phyloP scores from a whole-genome alignment of 257 asterid species.

The Capsicum baccatum region DNA sequence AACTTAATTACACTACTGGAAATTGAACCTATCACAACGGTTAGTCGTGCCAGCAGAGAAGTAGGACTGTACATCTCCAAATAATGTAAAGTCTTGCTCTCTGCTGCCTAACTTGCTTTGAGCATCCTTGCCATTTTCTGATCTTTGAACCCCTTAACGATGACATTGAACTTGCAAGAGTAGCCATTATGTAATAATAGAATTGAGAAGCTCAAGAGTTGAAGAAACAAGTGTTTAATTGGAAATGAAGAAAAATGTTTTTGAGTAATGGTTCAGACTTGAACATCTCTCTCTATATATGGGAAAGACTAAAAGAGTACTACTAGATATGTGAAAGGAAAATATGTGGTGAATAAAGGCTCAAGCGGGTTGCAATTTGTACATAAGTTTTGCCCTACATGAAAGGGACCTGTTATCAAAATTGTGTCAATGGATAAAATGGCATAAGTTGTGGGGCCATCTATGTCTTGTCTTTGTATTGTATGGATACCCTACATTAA shows the following conservation, averaged over 20 bases:
- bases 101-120: constrained; percentile 75
- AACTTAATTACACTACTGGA: neutral
- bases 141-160: constrained; percentile 52
- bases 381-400: constrained; percentile 43
- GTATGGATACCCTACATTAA: constrained; percentile 6
- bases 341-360: constrained; percentile 51
- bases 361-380: neutral
- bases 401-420: constrained; percentile 55
- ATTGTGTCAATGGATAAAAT: constrained; percentile 43
- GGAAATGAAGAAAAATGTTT: constrained; percentile 29
- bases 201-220: neutral
- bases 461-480: constrained; percentile 31
- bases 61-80: constrained; percentile 82
- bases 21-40: neutral
- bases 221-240: neutral
- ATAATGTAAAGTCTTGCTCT: constrained; percentile 80
- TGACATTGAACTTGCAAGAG: constrained; percentile 36
- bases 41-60: constrained; percentile 48
- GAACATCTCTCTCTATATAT: neutral
- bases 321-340: constrained; percentile 37
- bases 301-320: neutral
- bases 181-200: constrained; percentile 42
- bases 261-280: constrained; percentile 25
- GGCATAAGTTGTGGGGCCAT: constrained; percentile 45
- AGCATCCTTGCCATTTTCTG: constrained; percentile 54